Conservation (phyloP, 805 yeast genomes). For the Maudiozyma saulgeensis region DNA sequence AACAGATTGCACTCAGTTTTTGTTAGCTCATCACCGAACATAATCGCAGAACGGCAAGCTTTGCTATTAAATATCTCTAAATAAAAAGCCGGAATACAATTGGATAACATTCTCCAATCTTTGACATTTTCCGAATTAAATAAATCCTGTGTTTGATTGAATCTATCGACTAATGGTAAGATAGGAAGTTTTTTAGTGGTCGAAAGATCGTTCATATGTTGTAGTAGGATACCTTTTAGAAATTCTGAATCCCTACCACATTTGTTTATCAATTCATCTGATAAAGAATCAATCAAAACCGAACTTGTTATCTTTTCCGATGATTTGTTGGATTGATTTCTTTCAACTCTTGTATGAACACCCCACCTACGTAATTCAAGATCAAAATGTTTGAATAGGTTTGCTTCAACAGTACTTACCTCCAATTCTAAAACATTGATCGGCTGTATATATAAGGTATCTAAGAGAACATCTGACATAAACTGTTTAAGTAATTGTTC, state of each 20-base stretch:
- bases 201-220: slow-evolving; percentile 38
- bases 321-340: slow-evolving; percentile 6
- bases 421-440: slow-evolving; percentile 9
- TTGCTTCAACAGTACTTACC: slow-evolving; percentile 27
- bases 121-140: not conserved
- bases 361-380: slow-evolving; percentile 38
- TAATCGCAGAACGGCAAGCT: slow-evolving; percentile 63
- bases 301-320: not conserved
- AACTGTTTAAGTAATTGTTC: slow-evolving; percentile 40
- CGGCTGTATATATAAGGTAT: slow-evolving; percentile 6
- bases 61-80: slow-evolving; percentile 44
- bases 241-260: slow-evolving; percentile 21
- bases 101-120: slow-evolving; percentile 33
- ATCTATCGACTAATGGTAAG: not conserved
- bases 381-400: slow-evolving; percentile 25
- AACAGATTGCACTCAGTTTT: slow-evolving; percentile 36
- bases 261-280: slow-evolving; percentile 33
- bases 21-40: slow-evolving; percentile 54
- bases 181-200: slow-evolving; percentile 17
- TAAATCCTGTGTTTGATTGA: not conserved
- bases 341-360: slow-evolving; percentile 11
- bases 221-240: slow-evolving; percentile 33
- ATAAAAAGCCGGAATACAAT: slow-evolving; percentile 42
- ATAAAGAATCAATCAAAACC: slow-evolving; percentile 23
- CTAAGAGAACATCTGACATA: slow-evolving; percentile 23